Base-by-base conservation (phyloP, 139 green algal species). In the Asterochloris sp. region DNA sequence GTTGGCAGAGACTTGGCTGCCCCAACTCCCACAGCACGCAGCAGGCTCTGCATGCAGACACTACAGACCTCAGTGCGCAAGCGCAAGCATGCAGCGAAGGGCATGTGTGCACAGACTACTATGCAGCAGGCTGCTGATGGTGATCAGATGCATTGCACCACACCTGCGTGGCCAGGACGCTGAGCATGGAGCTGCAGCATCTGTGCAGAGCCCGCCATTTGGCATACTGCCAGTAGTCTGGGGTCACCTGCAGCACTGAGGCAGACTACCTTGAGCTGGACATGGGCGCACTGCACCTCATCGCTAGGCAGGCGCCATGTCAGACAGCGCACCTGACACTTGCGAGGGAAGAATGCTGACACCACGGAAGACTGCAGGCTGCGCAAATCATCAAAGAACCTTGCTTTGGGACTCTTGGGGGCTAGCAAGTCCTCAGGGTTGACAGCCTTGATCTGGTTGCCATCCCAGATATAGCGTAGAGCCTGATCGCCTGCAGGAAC, bases 161-260 rank as follows among this genome's bases (percentile, higher is more conserved):
- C 63, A 85, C 83, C 85, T 91, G 88, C 6, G 88, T 92, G 28
- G 92, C 91, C 75, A 98, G 92, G 79, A 96, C 94, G 77, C 91
- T 87, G 66, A 94, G 89, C 67, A 94, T 92, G 79, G 88, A 92
- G 80, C 84, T 93, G 87, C 94, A 95, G 29, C 96, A 91, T 54
- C 95, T 87, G 86, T 98, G 95, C 81, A 76, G 68, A 47, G 83
- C 89, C 17, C 95, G 87, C 93, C 93, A 99, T 12, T 85, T 81
- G 66, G 91, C 81, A 85, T 95, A 98, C 14, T 90, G 78, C 95
- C 95, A 99, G 89, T 99, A 99, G 85, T 98, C 95, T 54, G 83
- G 47, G 21, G 89, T 95, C 0, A 98, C 95, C 63, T 69, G 76
- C 12, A 69, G 38, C 38, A 54, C 4, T 54, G 38, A 54, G n/a